Base-by-base conservation (phyloP, 257 asterid species). In the Solanum chmielewskii region DNA sequence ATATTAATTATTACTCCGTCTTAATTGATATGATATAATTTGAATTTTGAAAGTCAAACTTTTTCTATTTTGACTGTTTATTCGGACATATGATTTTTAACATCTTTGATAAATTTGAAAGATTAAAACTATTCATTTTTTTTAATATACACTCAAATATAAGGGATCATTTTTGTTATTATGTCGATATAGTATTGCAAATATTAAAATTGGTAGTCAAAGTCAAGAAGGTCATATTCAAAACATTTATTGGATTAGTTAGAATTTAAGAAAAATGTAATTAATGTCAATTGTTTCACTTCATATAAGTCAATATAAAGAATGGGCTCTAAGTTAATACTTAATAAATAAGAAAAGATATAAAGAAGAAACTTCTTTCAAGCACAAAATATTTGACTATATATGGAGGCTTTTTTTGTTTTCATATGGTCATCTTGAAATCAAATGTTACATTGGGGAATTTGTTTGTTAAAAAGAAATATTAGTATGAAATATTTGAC, bases 1-100 rank as follows among this genome's bases (percentile, higher is more conserved):
- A 4, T 0, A 2, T 2, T 16, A 7, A 35, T 20, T 37, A 0
- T 4, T 33, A 14, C 1, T n/a, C 0, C 0, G 0, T 11, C 2
- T 0, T 5, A n/a, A 11, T 11, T 64, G 0, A n/a, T 64, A 11
- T 27, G 18, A 29, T 13, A 68, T 14, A 27, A 0, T 64, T 0
- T 11, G 0, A 62, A 64, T 64, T 64, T 2, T 0, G 0, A 64
- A 8, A 2, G 7, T 62, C 31, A 62, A 62, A 11, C 2, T 62
- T n/a, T 0, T 62, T 62, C 27, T 23, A 60, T 60, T 23, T 60
- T 11, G 2, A n/a, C 0, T 10, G 8, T 62, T 0, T 6, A 4
- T 23, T 62, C 2, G 0, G 0, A n/a, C 0, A 11, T 62, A n/a
- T n/a, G 29, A 23, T 13, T 64, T 64, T n/a, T 64, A 5, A 0